Evolutionary conservation across 441 rosid genomes (phyloP).

Genomic region (Euphorbia celastroides): DNA sequence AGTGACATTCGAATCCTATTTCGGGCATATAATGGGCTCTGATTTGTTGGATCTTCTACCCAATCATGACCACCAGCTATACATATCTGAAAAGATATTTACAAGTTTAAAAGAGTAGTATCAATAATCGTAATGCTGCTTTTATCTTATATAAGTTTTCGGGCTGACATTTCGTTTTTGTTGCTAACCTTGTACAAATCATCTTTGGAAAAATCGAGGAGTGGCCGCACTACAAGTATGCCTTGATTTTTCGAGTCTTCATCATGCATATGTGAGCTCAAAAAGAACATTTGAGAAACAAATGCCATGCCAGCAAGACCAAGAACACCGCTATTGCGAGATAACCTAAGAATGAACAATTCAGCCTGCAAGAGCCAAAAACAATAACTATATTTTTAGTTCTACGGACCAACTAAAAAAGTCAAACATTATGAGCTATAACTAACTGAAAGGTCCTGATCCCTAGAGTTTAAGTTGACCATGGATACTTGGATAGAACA

Average conservation of each 20-base stretch:
- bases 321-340: conserved; percentile 90
- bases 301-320: conserved; percentile 94
- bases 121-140: neutral
- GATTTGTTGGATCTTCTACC: conserved; percentile 95
- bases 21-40: conserved; percentile 62
- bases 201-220: conserved; percentile 69
- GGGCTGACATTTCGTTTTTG: neutral
- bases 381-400: conserved; percentile 11
- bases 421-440: neutral
- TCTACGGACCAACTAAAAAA: neutral
- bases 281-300: conserved; percentile 59
- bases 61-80: conserved; percentile 43
- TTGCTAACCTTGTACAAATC: conserved; percentile 71
- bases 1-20: conserved; percentile 80
- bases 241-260: conserved; percentile 35
- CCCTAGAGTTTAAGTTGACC: neutral
- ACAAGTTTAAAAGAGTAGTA: neutral
- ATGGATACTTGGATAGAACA: no score
- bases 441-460: neutral
- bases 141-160: neutral
- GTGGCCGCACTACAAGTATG: conserved; percentile 76
- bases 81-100: conserved; percentile 57
- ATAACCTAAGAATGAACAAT: conserved; percentile 76
- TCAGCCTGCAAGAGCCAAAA: conserved; percentile 69
- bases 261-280: conserved; percentile 22